phyloP scores from a whole-genome alignment of 192 early-diverging fungal species.

The Lunasporangiospora selenospora region DNA sequence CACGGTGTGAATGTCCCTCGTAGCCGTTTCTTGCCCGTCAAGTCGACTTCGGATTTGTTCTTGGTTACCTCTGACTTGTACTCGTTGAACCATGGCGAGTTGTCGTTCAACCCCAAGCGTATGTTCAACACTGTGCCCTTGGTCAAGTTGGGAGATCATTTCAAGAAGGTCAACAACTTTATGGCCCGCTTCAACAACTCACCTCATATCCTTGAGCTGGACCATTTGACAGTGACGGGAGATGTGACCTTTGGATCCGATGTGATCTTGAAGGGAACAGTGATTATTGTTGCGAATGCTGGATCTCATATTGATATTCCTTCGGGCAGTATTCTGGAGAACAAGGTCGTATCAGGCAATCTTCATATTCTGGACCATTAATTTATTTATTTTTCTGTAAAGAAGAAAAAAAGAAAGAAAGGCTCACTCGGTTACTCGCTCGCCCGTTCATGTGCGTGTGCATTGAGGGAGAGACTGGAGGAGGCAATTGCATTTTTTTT shows the following conservation, averaged over 20 bases:
- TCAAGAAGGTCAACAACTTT: slow-evolving; percentile 96
- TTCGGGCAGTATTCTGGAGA: slow-evolving; percentile 90
- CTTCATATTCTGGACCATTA: slow-evolving; percentile 87
- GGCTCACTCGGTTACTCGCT: not conserved
- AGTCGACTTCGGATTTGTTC: slow-evolving; percentile 97
- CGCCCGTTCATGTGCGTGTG: too few relatives aligned
- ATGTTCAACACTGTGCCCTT: slow-evolving; percentile 92
- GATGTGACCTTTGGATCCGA: slow-evolving; percentile 97
- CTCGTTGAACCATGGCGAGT: slow-evolving; percentile 90
- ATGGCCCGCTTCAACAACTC: slow-evolving; percentile 88
- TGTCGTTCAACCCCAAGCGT: slow-evolving; percentile 91
- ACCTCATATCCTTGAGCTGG: slow-evolving; percentile 96
- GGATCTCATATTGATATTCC: slow-evolving; percentile 99
- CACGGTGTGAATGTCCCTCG: slow-evolving; percentile 99
- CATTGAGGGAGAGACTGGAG: too few relatives aligned
- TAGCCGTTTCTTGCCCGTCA: slow-evolving; percentile 97
- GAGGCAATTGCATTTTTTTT: too few relatives aligned
- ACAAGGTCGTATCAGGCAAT: slow-evolving; percentile 99
- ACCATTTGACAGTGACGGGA: slow-evolving; percentile 98
- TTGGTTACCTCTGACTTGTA: slow-evolving; percentile 97
- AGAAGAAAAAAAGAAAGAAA: not conserved
- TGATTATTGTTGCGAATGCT: slow-evolving; percentile 98
- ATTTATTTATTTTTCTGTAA: slow-evolving; percentile 3
- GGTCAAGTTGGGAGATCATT: slow-evolving; percentile 97
- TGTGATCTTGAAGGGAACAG: slow-evolving; percentile 91